Percentiles rank a stretch among this genome's conserved stretches.
Evolutionary conservation across 306 rosid genomes (phyloP).

Genomic region (Malus domestica): DNA sequence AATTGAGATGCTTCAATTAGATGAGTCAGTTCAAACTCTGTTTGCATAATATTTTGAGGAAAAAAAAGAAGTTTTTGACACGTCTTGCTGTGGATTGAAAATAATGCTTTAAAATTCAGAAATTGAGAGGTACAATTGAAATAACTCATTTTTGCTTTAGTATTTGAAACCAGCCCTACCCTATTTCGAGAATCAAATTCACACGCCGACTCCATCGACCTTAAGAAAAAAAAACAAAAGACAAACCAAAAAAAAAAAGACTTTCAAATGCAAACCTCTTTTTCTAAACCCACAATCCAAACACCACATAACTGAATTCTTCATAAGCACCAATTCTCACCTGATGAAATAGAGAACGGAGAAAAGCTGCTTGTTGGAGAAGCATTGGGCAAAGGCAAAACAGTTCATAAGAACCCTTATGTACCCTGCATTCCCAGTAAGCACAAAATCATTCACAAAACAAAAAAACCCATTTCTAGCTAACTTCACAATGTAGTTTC

Average conservation of each 20-base stretch:
- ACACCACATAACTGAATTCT: neutral
- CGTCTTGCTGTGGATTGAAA: neutral
- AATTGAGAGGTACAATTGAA: too few relatives aligned
- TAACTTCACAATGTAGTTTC: neutral
- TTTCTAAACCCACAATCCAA: neutral
- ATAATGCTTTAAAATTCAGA: neutral
- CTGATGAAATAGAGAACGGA: constrained; percentile 74
- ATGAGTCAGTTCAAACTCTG: neutral
- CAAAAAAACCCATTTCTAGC: neutral
- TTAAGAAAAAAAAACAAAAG: neutral
- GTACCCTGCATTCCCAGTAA: constrained; percentile 56
- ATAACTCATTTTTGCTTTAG: neutral
- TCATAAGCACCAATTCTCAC: constrained; percentile 33
- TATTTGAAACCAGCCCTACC: neutral
- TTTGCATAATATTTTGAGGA: neutral
- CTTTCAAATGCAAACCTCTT: neutral
- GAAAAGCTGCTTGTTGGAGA: constrained; percentile 68
- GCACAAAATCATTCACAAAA: neutral
- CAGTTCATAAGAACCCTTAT: constrained; percentile 69
- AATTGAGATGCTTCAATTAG: neutral
- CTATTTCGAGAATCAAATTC: neutral
- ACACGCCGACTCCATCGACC: neutral
- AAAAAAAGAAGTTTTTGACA: neutral
- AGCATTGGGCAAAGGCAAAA: constrained; percentile 68
- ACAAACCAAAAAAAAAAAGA: too few relatives aligned